These are phyloP conservation scores for Fusarium drepaniforme DNA, from an alignment of 2,329 filamentous ascomycete genomes.

Conservation along the genomic window DNA sequence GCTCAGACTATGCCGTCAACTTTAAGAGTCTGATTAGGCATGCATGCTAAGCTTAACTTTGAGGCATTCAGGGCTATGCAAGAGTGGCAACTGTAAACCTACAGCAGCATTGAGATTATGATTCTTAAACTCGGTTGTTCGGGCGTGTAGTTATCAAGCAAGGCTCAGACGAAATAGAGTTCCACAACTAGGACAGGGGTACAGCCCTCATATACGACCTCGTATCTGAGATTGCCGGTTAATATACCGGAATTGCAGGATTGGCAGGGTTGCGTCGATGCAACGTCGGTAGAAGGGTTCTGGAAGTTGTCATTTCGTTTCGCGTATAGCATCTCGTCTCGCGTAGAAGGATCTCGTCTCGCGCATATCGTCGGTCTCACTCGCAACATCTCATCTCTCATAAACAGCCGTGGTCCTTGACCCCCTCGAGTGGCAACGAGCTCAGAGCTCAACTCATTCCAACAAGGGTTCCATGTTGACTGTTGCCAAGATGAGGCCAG, in stretches of 20 bases:
- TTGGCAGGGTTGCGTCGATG: background rate
- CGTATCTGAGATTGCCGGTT: slow-evolving; percentile 1
- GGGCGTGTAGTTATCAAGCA: background rate
- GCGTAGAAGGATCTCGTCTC: background rate
- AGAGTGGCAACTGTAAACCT: background rate
- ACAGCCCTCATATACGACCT: background rate
- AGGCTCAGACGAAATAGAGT: background rate
- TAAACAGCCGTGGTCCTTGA: background rate
- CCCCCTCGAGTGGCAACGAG: background rate
- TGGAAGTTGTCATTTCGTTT: background rate
- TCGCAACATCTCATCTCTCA: background rate
- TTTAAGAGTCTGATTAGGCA: background rate
- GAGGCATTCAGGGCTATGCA: background rate
- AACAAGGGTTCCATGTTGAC: background rate
- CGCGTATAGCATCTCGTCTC: background rate
- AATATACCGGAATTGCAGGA: background rate
- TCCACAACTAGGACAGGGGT: background rate
- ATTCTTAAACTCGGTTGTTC: background rate
- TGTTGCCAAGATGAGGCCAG: background rate
- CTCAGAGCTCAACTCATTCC: background rate
- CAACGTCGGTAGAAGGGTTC: background rate
- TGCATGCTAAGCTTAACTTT: background rate
- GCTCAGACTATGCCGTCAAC: background rate
- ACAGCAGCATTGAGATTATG: background rate
- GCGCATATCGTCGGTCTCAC: background rate